Conservation (phyloP, 768 basidiomycete species). For the Phylloporus arenicola region DNA sequence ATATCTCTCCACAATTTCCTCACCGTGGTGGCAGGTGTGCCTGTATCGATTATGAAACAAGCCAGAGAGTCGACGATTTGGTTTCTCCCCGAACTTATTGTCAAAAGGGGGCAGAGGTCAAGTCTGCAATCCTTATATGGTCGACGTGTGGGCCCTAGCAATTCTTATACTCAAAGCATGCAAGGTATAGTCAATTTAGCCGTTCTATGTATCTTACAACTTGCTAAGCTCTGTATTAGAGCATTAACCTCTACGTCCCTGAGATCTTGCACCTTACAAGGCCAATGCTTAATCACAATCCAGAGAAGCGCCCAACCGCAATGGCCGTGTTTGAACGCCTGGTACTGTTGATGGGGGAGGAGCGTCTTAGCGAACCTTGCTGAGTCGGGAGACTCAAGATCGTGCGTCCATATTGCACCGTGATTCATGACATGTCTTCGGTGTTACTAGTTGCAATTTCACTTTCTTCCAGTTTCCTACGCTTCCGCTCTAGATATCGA, state of each 20-base stretch:
- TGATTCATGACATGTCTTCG: slow-evolving; percentile 11
- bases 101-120: slow-evolving; percentile 58
- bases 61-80: slow-evolving; percentile 45
- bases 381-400: not conserved
- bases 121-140: slow-evolving; percentile 55
- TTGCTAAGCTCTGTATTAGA: slow-evolving; percentile 31
- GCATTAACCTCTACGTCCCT: slow-evolving; percentile 52
- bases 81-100: slow-evolving; percentile 35
- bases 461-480: slow-evolving; percentile 57
- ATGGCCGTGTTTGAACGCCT: slow-evolving; percentile 47
- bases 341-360: slow-evolving; percentile 37
- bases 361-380: slow-evolving; percentile 24
- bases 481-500: slow-evolving; percentile 76
- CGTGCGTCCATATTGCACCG: not conserved
- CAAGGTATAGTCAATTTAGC: slow-evolving; percentile 43
- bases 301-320: slow-evolving; percentile 49
- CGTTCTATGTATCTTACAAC: not conserved
- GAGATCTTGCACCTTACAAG: slow-evolving; percentile 52
- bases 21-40: slow-evolving; percentile 61
- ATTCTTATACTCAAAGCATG: slow-evolving; percentile 59
- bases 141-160: slow-evolving; percentile 71
- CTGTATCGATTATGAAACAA: slow-evolving; percentile 70
- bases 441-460: not conserved
- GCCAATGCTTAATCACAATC: slow-evolving; percentile 54
- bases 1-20: slow-evolving; percentile 66